Evolutionary conservation across 2,329 filamentous ascomycete genomes (phyloP), one percentile per base, ranked within the genome.

Genomic region (Sclerotinia subarctica): DNA sequence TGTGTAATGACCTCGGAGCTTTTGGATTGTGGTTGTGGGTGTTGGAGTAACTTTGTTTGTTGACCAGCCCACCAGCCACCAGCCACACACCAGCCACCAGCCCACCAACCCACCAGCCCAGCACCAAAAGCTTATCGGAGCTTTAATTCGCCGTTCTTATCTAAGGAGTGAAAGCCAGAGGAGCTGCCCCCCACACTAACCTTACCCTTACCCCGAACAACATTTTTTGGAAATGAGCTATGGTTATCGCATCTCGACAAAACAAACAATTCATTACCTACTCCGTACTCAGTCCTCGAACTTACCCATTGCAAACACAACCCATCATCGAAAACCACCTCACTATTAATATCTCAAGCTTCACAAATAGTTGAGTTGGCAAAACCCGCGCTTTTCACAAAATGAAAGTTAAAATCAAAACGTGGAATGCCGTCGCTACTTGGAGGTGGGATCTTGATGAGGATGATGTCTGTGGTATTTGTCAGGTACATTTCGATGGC

Each of bases 371-470:
- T 29, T 17, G 13, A 10, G 35, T 11, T 5, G 35, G 35, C 35
- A 8, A 24, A 56, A 46, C 15, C 19, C 1, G 24, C 51, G 21
- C 13, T 10, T 24, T 1, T 17, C 42, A n/a, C 17, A 73, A 17
- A 15, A 99, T 99, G 95, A 98, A 97, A 81, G 93, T 98, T 82
- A 95, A 88, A 59, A 95, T 98, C 80, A 92, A 90, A 76, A 87
- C 92, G 78, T 98, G 94, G 93, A 90, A 95, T 76, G 91, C 93
- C 5, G 93, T 99, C 71, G 95, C 95, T 24, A 94, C 93, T 67
- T 99, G 95, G 95, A 89, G 92, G 72, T 99, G 95, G 95, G 92
- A 98, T 78, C 92, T 98, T 76, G 93, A 94, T 32, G 93, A 97
- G 75, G 94, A 97, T 81, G 94, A 99, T 78, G 94, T 98, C 71